Base-by-base conservation (phyloP, 371 early-diverging fungal species). In the Mycotypha africana region DNA sequence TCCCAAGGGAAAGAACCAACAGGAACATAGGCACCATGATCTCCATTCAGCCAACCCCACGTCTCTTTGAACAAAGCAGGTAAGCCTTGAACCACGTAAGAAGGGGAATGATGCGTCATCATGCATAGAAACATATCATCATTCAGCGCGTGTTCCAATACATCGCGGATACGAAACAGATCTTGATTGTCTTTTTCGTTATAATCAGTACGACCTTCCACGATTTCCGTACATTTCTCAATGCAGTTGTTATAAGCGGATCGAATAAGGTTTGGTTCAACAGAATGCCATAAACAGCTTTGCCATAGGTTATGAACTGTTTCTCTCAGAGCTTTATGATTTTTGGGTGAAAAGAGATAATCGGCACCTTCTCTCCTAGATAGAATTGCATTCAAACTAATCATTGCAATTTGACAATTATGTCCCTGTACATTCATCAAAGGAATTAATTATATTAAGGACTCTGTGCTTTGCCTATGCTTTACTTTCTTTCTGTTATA, bases 341-440 rank as follows among this genome's bases (percentile, higher is more conserved):
- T 86, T 10, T 71, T 65, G 0, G 72, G 61, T 35, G 84, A 82
- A 49, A 86, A 86, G 23, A 87, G 68, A 53, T 88, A 88, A 53
- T 91, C 91, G 14, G 70, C 63, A 9, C 79, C 82, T 15, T 45
- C 62, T 12, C 82, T 65, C 44, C 80, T 63, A 0, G 82, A 74
- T 21, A 81, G 53, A 11, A 88, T 70, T 0, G 85, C 80, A 53
- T 88, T 90, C 21, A 85, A 53, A 17, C 74, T 76, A 33, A 86
- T 79, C 46, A 81, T 64, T 0, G 80, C 76, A 14, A 87, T 65
- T 34, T 81, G 64, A 19, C 78, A 67, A 52, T 88, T 86, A 53
- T 86, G 72, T 4, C 79, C 71, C 57, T 58, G 16, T 28, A n/a
- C n/a, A n/a, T n/a, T n/a, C n/a, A n/a, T n/a, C n/a, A n/a, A n/a